Evolutionary conservation across 2,329 filamentous ascomycete species (phyloP).

Genomic region (Beauveria sp.): DNA sequence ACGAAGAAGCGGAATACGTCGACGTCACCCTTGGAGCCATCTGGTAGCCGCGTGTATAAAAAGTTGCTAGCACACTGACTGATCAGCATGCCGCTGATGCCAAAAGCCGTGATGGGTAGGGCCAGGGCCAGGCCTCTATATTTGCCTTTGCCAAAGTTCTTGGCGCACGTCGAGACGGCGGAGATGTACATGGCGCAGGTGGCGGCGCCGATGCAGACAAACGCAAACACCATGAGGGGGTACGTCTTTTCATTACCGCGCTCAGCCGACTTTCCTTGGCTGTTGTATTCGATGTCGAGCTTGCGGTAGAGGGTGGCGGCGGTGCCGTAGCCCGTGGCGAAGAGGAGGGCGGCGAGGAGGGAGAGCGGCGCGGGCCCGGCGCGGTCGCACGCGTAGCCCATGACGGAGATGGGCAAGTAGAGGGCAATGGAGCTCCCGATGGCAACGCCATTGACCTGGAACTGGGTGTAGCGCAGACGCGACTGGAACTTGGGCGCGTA

Average conservation of each 20-base stretch:
- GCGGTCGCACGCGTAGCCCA: slow-evolving; percentile 89
- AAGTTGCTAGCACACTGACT: slow-evolving; percentile 78
- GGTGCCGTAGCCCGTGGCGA: slow-evolving; percentile 73
- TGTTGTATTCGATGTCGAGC: slow-evolving; percentile 39
- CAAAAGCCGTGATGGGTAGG: slow-evolving; percentile 85
- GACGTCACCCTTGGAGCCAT: slow-evolving; percentile 56
- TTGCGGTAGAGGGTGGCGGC: slow-evolving; percentile 69
- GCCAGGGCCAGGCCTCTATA: slow-evolving; percentile 85
- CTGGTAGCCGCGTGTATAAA: slow-evolving; percentile 59
- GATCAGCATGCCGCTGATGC: slow-evolving; percentile 91
- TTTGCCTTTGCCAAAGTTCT: slow-evolving; percentile 90
- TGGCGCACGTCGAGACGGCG: slow-evolving; percentile 90
- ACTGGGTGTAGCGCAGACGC: slow-evolving; percentile 77
- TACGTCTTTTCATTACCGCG: slow-evolving; percentile 58
- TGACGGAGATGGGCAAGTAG: slow-evolving; percentile 84
- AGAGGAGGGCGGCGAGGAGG: slow-evolving; percentile 62
- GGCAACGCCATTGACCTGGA: slow-evolving; percentile 84
- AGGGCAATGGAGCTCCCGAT: slow-evolving; percentile 81
- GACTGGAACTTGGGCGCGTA: slow-evolving; percentile 89
- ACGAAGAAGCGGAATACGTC: slow-evolving; percentile 82
- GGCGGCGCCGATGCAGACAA: slow-evolving; percentile 72
- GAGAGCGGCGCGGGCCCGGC: slow-evolving; percentile 73
- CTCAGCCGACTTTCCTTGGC: slow-evolving; percentile 26
- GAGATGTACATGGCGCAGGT: slow-evolving; percentile 86
- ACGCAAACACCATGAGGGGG: slow-evolving; percentile 75